These are phyloP conservation scores for Rhizopogon vesiculosus DNA, from an alignment of 768 basidiomycete genomes.

Conservation along the genomic window DNA sequence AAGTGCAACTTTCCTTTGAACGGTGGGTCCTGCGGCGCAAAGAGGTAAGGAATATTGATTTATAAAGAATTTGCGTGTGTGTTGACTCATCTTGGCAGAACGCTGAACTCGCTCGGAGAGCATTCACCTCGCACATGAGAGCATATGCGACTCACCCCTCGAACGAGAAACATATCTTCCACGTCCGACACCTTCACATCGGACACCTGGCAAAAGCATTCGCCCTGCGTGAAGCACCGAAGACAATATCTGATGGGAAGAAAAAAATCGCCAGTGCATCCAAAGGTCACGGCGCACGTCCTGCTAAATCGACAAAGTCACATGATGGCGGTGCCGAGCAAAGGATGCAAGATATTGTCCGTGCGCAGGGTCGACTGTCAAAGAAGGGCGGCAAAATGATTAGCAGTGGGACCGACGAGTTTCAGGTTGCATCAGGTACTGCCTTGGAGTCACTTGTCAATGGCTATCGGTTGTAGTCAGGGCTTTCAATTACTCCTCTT, in stretches of 20 bases:
- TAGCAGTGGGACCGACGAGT: constrained; percentile 64
- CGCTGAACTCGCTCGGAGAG: constrained; percentile 69
- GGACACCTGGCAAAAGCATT: constrained; percentile 94
- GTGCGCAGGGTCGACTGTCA: constrained; percentile 74
- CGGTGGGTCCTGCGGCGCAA: constrained; percentile 79
- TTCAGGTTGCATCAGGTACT: constrained; percentile 67
- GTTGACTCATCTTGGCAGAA: constrained; percentile 47
- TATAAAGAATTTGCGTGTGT: neutral
- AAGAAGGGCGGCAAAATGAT: constrained; percentile 78
- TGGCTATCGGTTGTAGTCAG: constrained; percentile 9
- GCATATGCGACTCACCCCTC: constrained; percentile 97
- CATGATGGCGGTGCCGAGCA: constrained; percentile 47
- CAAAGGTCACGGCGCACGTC: constrained; percentile 2
- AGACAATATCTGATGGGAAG: constrained; percentile 23
- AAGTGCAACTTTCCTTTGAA: constrained; percentile 93
- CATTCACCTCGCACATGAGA: constrained; percentile 88
- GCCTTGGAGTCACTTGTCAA: constrained; percentile 57
- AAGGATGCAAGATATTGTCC: constrained; percentile 84
- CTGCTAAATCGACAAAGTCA: constrained; percentile 2
- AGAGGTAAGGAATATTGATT: constrained; percentile 45
- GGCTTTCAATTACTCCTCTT: neutral
- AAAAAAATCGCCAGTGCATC: constrained; percentile 14
- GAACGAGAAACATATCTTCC: constrained; percentile 95
- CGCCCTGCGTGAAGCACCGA: constrained; percentile 82
- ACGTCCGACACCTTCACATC: constrained; percentile 88